phyloP scores from a whole-genome alignment of 768 basidiomycete species.

The Pleurotus cornucopiae region DNA sequence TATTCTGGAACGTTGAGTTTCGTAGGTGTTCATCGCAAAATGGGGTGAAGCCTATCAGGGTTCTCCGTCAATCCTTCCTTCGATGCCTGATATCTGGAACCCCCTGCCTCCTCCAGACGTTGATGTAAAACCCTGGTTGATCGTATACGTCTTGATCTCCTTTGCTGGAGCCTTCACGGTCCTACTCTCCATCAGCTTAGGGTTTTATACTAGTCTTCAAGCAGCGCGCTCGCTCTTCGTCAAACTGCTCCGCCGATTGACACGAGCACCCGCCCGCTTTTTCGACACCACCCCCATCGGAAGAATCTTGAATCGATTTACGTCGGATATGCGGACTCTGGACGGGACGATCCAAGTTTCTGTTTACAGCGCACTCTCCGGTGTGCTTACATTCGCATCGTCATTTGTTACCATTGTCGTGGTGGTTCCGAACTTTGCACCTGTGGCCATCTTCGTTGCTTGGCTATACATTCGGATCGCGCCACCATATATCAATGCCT shows the following conservation, averaged over 20 bases:
- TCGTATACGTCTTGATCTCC: slow-evolving; percentile 61
- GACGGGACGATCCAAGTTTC: slow-evolving; percentile 61
- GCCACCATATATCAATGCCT: slow-evolving; percentile 54
- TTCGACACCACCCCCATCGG: slow-evolving; percentile 77
- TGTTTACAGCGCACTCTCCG: slow-evolving; percentile 48
- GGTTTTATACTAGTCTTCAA: slow-evolving; percentile 66
- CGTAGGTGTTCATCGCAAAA: slow-evolving; percentile 58
- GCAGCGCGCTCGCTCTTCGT: slow-evolving; percentile 61
- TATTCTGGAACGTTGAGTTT: not conserved
- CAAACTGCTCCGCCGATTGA: slow-evolving; percentile 47
- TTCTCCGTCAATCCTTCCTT: slow-evolving; percentile 16
- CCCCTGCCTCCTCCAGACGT: slow-evolving; percentile 53
- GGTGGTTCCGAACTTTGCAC: slow-evolving; percentile 60
- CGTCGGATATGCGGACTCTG: slow-evolving; percentile 71
- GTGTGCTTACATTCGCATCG: slow-evolving; percentile 55
- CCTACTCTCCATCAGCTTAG: slow-evolving; percentile 52
- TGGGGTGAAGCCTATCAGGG: slow-evolving; percentile 68
- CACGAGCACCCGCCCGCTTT: slow-evolving; percentile 62
- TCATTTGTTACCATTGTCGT: slow-evolving; percentile 63
- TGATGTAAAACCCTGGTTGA: slow-evolving; percentile 62
- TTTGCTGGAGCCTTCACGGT: slow-evolving; percentile 51
- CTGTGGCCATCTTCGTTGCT: slow-evolving; percentile 64
- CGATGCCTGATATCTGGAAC: slow-evolving; percentile 36
- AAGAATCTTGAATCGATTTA: slow-evolving; percentile 76
- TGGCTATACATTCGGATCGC: slow-evolving; percentile 65